Conservation (phyloP, 495 filamentous ascomycete species). For the Penicillium odoratum region DNA sequence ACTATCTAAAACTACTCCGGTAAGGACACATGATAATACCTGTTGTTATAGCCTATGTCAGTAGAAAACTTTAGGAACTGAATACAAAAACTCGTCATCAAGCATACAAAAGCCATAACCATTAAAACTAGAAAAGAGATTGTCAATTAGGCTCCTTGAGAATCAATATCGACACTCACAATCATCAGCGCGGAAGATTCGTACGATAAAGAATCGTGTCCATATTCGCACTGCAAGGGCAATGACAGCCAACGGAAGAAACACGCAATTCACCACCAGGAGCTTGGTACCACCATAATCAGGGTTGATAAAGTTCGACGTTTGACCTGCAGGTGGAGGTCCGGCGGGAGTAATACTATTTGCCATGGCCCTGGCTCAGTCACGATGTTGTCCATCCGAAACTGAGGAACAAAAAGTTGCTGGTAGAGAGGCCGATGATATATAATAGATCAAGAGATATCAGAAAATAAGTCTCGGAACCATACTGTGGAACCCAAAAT, state of each 20-base stretch:
- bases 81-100: neutral
- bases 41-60: constrained; percentile 10
- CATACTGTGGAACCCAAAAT: constrained; percentile 2
- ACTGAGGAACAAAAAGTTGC: neutral
- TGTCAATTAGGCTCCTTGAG: constrained; percentile 4
- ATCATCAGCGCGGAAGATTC: constrained; percentile 40
- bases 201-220: constrained; percentile 36
- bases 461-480: too few species aligned
- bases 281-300: constrained; percentile 22
- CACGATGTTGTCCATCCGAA: neutral
- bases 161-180: constrained; percentile 27
- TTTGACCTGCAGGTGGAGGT: constrained; percentile 32
- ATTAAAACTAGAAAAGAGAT: constrained; percentile 27
- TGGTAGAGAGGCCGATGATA: neutral
- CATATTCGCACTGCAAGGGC: constrained; percentile 36
- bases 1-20: constrained; percentile 29
- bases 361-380: constrained; percentile 22
- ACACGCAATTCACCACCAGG: constrained; percentile 30
- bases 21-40: constrained; percentile 29
- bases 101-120: constrained; percentile 32
- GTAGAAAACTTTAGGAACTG: neutral
- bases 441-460: too few species aligned
- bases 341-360: constrained; percentile 27
- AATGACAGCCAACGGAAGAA: constrained; percentile 30
- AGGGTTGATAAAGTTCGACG: constrained; percentile 36